Conservation (phyloP, 495 filamentous ascomycete genomes). For the Penicillium argentinense region DNA sequence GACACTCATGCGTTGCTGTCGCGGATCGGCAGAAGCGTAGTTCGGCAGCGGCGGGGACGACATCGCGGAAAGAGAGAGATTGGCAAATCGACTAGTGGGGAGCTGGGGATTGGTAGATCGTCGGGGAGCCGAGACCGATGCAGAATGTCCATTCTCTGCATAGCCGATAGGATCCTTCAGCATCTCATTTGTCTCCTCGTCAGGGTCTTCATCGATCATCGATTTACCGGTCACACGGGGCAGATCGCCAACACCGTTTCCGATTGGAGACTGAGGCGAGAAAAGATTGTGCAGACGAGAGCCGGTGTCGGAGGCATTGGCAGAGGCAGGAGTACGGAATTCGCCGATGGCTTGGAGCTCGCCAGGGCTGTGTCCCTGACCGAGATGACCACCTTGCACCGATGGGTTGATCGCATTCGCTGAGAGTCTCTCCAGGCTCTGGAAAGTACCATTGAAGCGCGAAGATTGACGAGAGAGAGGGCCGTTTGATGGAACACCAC, state of each 20-base stretch:
- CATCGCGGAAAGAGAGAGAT: constrained; percentile 69
- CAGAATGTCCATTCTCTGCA: constrained; percentile 69
- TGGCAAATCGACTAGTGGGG: constrained; percentile 68
- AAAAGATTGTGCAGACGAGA: constrained; percentile 72
- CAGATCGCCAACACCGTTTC: constrained; percentile 67
- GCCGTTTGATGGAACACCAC: constrained; percentile 57
- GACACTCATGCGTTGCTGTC: constrained; percentile 39
- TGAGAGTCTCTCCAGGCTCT: constrained; percentile 69
- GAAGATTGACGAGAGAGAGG: constrained; percentile 66
- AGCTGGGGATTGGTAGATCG: constrained; percentile 74
- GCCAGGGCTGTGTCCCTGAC: too few relatives aligned
- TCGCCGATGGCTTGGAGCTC: constrained; percentile 53
- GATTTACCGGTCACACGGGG: constrained; percentile 76
- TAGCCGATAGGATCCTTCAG: constrained; percentile 83
- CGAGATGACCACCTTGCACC: too few relatives aligned
- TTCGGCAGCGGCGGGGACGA: constrained; percentile 52
- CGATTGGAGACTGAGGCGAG: constrained; percentile 80
- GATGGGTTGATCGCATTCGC: constrained; percentile 59
- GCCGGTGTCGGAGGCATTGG: constrained; percentile 59
- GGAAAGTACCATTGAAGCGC: constrained; percentile 77
- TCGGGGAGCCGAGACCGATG: constrained; percentile 45
- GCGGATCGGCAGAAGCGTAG: constrained; percentile 37
- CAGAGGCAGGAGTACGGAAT: too few relatives aligned
- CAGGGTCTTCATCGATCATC: constrained; percentile 80
- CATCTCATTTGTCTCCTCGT: constrained; percentile 82